A percentile compares a stretch with the other conserved stretches of the same genome.
phyloP scores from a whole-genome alignment of 176 grass and related monocot species.

The Eremochloa ophiuroides region DNA sequence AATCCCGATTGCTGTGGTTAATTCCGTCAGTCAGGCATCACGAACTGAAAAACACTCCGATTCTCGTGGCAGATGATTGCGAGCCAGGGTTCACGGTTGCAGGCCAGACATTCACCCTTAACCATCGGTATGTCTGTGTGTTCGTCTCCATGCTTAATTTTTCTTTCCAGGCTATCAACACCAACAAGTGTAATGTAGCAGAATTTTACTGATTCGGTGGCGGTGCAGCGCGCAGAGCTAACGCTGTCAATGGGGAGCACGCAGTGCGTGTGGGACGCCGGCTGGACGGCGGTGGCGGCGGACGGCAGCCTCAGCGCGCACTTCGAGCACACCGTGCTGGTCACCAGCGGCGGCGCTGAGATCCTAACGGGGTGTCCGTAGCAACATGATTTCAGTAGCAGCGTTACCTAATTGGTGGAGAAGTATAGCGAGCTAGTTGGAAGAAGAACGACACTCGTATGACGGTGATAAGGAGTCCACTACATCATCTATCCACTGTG shows the following conservation, averaged over 20 bases:
- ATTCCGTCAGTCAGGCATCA: not conserved
- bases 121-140: too few species aligned
- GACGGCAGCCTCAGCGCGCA: constrained; percentile 71
- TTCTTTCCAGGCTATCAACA: too few species aligned
- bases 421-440: too few species aligned
- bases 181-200: too few species aligned
- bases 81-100: constrained; percentile 73
- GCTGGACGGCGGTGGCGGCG: constrained; percentile 72
- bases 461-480: too few species aligned
- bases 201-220: too few species aligned
- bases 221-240: too few species aligned
- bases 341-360: constrained; percentile 52
- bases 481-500: too few species aligned
- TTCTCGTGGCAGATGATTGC: constrained; percentile 50
- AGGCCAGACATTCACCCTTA: constrained; percentile 95
- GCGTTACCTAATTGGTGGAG: too few species aligned
- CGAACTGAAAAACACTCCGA: not conserved
- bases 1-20: not conserved
- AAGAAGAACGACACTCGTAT: too few species aligned
- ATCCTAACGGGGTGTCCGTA: constrained; percentile 52
- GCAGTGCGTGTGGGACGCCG: constrained; percentile 62
- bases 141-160: too few species aligned
- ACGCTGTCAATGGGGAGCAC: constrained; percentile 72
- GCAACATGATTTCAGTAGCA: too few species aligned
- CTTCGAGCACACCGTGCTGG: constrained; percentile 86